Conservation (phyloP, 345 rosid species). For the Isatis tinctoria region DNA sequence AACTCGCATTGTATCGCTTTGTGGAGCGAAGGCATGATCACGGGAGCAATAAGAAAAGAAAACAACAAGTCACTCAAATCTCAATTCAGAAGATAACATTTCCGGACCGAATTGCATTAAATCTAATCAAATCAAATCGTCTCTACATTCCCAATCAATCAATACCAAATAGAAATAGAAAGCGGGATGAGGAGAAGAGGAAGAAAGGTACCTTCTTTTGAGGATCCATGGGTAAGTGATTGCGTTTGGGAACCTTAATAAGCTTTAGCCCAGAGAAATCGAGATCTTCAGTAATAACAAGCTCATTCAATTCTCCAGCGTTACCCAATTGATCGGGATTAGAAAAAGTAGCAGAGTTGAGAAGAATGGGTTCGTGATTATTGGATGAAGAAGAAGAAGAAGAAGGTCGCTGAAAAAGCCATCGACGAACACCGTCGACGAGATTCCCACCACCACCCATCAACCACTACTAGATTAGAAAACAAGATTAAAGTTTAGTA, state of each 20-base stretch:
- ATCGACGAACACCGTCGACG: slow-evolving; percentile 87
- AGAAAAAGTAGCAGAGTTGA: slow-evolving; percentile 15
- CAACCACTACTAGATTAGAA: slow-evolving; percentile 21
- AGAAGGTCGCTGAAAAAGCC: slow-evolving; percentile 65
- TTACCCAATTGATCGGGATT: background rate
- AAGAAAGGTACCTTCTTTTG: slow-evolving; percentile 61
- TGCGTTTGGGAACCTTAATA: slow-evolving; percentile 60
- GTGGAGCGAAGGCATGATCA: background rate
- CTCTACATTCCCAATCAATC: background rate
- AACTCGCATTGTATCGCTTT: background rate
- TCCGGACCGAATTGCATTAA: background rate
- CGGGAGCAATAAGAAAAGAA: background rate
- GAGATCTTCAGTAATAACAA: slow-evolving; percentile 37
- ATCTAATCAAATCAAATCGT: background rate
- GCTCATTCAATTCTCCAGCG: slow-evolving; percentile 14
- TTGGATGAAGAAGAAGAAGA: slow-evolving; percentile 28
- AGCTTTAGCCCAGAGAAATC: slow-evolving; percentile 45
- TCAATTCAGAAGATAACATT: background rate
- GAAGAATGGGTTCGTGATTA: slow-evolving; percentile 21
- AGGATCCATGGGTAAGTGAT: slow-evolving; percentile 57
- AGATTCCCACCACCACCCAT: slow-evolving; percentile 77
- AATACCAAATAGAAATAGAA: background rate
- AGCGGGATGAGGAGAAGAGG: background rate
- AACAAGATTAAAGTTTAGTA: background rate
- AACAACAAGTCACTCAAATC: background rate